Base-by-base conservation (phyloP, 805 yeast genomes). In the Teunomyces panamensis region DNA sequence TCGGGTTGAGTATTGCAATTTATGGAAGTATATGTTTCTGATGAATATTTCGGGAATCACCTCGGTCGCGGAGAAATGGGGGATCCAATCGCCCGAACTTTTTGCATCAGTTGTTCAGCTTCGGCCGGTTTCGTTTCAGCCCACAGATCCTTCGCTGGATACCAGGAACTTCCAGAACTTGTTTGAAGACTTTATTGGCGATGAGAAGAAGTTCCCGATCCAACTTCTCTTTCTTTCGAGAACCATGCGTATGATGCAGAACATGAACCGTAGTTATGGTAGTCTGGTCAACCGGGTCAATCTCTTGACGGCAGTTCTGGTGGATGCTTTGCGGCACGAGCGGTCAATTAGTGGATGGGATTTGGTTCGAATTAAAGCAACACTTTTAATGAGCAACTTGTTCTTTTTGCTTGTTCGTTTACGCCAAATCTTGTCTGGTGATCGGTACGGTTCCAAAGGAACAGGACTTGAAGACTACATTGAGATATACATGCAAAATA, bases 261-360 rank as follows among this genome's bases (percentile, higher is more conserved):
- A 82, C 20, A 64, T 84, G 52, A 87, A 87, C 60, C 81, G 80
- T 53, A 68, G 68, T 30, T 79, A 78, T 59, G 88, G 85, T 3
- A 79, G 89, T 11, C 92, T 91, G 0, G 84, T 85, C n/a, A 87
- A 87, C 60, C 72, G 94, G 48, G 66, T 87, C 54, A 83, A 81
- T 49, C 59, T 84, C 27, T 69, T 87, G 46, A 87, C 87, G 0
- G 64, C 69, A 11, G 82, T 80, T 55, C 88, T 89, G 29, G 58
- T 73, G 13, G 54, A 57, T 44, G 49, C 61, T 7, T 51, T 61
- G 42, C 32, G 45, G 3, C 17, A 11, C 6, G 34, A n/a, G n/a
- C 30, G 34, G 2, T 28, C 34, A 9, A 29, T 30, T 3, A 20
- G 17, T 5, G 4, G 4, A 3, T 42, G 36, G 37, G 29, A 30